phyloP scores from a whole-genome alignment of 257 asterid species.

The Nicotiana noctiflora region DNA sequence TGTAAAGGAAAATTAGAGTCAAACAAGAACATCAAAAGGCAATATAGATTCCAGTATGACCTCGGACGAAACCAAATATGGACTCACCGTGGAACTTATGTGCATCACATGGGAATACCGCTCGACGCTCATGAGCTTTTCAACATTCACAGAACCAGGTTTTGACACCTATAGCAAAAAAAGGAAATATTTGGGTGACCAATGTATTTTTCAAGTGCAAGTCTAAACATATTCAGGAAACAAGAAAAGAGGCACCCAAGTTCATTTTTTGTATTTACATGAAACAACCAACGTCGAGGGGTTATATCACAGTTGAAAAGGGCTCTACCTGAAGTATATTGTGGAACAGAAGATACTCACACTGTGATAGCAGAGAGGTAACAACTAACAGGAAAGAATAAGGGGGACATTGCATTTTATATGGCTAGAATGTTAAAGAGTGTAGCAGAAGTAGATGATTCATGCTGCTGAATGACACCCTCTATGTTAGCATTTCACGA shows the following conservation, averaged over 20 bases:
- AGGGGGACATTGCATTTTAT: not conserved
- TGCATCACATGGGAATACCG: slow-evolving; percentile 95
- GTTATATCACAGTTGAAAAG: not conserved
- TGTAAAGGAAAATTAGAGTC: not conserved
- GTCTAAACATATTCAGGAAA: not conserved
- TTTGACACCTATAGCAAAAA: slow-evolving; percentile 60
- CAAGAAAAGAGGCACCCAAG: not conserved
- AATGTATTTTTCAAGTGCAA: not conserved
- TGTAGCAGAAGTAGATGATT: not conserved
- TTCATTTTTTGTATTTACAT: not conserved
- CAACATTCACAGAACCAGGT: slow-evolving; percentile 75
- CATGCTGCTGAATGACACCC: not conserved
- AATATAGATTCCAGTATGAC: not conserved
- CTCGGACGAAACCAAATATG: not conserved
- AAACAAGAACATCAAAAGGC: not conserved
- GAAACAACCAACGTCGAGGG: not conserved
- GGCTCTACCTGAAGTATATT: not conserved
- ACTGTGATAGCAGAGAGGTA: not conserved
- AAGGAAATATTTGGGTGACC: not conserved
- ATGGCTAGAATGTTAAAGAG: not conserved
- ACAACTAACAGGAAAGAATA: not conserved
- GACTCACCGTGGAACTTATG: slow-evolving; percentile 87
- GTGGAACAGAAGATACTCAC: not conserved
- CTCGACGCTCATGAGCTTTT: slow-evolving; percentile 72
- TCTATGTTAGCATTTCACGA: not conserved